Conservation (phyloP, 1,139 yeast species). For the Yamadazyma siamensis region DNA sequence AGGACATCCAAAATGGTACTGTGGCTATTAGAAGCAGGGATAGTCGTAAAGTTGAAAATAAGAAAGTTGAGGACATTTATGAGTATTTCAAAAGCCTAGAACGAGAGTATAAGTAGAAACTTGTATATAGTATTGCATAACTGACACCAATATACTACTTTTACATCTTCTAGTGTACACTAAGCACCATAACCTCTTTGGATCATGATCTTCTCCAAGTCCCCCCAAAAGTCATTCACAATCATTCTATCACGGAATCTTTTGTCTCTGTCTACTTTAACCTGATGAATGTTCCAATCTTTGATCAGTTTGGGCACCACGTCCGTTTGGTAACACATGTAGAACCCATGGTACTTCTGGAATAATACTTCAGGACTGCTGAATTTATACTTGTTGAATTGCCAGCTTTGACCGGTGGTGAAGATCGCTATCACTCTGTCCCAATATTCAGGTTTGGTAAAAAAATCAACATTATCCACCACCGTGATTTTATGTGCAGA, state of each 20-base stretch:
- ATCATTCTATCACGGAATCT: conserved; percentile 89
- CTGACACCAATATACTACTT: no score
- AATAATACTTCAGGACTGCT: conserved; percentile 76
- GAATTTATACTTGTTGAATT: conserved; percentile 83
- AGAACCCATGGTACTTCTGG: conserved; percentile 82
- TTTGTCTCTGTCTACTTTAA: conserved; percentile 75
- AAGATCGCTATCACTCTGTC: conserved; percentile 91
- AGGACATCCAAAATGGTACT: conserved; percentile 61
- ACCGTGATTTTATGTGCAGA: conserved; percentile 65
- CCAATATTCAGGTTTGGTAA: conserved; percentile 96
- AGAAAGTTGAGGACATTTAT: conserved; percentile 47
- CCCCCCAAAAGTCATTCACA: conserved; percentile 80
- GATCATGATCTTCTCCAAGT: conserved; percentile 58
- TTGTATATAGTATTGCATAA: neutral
- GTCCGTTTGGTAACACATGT: conserved; percentile 74
- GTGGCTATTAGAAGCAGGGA: conserved; percentile 66
- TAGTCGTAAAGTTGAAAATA: conserved; percentile 43
- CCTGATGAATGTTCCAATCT: conserved; percentile 84
- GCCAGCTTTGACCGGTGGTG: conserved; percentile 98
- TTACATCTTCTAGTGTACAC: no score
- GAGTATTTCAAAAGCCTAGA: conserved; percentile 51
- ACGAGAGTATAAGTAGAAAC: conserved; percentile 29
- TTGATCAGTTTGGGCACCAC: conserved; percentile 69
- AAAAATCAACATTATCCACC: conserved; percentile 84
- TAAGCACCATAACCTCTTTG: conserved; percentile 37